Conservation (phyloP, 2,329 filamentous ascomycete genomes). For the Cladorrhinum sp. region DNA sequence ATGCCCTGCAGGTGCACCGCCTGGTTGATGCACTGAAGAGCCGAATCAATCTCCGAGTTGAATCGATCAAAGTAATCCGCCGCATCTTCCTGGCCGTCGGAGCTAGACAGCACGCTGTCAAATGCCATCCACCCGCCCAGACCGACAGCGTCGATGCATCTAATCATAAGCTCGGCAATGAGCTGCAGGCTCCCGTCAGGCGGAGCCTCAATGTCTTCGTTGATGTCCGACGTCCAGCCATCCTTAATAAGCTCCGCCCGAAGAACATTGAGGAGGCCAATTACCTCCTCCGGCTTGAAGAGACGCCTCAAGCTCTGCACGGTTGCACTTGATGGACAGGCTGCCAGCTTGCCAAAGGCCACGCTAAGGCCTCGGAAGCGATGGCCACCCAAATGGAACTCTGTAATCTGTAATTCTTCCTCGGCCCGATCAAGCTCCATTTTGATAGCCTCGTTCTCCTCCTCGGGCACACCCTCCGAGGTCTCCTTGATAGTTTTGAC, state of each 20-base stretch:
- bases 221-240: conserved; percentile 71
- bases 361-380: conserved; percentile 63
- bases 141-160: conserved; percentile 73
- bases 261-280: conserved; percentile 69
- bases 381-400: conserved; percentile 64
- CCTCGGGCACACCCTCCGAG: conserved; percentile 30
- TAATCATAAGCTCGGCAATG: conserved; percentile 67
- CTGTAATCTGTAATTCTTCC: conserved; percentile 63
- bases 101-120: conserved; percentile 45
- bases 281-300: conserved; percentile 64
- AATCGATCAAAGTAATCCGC: conserved; percentile 64
- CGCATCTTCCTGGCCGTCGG: conserved; percentile 49
- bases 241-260: conserved; percentile 71
- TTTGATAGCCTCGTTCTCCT: conserved; percentile 40
- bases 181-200: conserved; percentile 68
- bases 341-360: conserved; percentile 67
- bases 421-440: conserved; percentile 60
- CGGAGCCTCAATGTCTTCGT: conserved; percentile 50
- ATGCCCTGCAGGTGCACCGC: conserved; percentile 62
- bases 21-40: conserved; percentile 70
- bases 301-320: conserved; percentile 61
- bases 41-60: conserved; percentile 66
- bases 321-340: conserved; percentile 58
- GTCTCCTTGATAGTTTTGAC: conserved; percentile 31
- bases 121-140: conserved; percentile 70